phyloP scores from a whole-genome alignment of 805 yeast genomes.

The Candida stauntonica region DNA sequence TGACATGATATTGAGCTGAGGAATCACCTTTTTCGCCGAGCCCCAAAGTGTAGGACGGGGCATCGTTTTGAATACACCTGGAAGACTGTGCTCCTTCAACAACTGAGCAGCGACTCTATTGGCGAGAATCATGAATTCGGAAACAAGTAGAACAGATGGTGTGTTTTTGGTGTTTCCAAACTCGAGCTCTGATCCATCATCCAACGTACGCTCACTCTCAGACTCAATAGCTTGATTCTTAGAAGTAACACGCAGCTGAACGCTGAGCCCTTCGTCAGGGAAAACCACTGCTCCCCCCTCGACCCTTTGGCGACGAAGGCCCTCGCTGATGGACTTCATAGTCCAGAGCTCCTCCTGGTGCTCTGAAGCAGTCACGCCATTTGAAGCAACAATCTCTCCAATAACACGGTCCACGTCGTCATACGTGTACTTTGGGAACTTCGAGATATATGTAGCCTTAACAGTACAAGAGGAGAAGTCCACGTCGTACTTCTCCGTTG shows the following conservation, averaged over 20 bases:
- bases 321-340: constrained; percentile 27
- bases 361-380: too few species aligned
- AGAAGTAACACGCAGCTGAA: constrained; percentile 15
- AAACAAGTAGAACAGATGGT: constrained; percentile 60
- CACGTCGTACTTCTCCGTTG: constrained; percentile 22
- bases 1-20: constrained; percentile 23
- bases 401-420: constrained; percentile 53
- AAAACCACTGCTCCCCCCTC: constrained; percentile 36
- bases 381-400: constrained; percentile 5
- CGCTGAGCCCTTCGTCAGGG: constrained; percentile 31
- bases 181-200: constrained; percentile 10
- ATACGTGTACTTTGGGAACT: constrained; percentile 58
- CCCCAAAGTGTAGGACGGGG: constrained; percentile 20
- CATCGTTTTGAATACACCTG: constrained; percentile 45
- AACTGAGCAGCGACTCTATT: constrained; percentile 55
- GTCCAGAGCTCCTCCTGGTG: too few species aligned
- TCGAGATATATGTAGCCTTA: constrained; percentile 37
- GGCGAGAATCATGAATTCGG: constrained; percentile 81
- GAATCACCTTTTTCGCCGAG: constrained; percentile 23
- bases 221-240: background rate
- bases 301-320: too few species aligned
- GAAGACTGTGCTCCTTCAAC: constrained; percentile 40
- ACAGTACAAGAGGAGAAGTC: constrained; percentile 30
- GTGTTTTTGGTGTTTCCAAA: constrained; percentile 30
- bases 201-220: constrained; percentile 6